A percentile compares a stretch with the other conserved stretches of the same genome.
These are phyloP conservation scores for Diaporthe eres DNA, from an alignment of 2,329 filamentous ascomycete species.

Conservation along the genomic window DNA sequence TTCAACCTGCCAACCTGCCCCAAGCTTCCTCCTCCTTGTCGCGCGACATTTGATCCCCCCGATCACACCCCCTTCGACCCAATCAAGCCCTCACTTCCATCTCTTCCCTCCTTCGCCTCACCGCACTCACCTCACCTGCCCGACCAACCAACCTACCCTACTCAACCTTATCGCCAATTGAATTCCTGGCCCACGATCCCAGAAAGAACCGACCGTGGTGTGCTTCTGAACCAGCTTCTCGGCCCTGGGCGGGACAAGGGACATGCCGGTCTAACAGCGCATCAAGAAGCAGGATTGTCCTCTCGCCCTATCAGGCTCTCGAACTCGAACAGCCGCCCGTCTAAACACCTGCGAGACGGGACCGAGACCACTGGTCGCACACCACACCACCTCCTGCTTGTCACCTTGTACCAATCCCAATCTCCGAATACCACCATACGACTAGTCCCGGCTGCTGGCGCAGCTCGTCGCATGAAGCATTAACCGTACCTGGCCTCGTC, in stretches of 20 bases:
- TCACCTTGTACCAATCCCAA: conserved; percentile 31
- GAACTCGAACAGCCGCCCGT: conserved; percentile 25
- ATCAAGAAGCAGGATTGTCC: conserved; percentile 3
- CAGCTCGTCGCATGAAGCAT: conserved; percentile 38
- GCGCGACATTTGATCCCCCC: not conserved
- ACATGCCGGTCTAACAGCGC: conserved; percentile 38
- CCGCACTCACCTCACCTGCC: not conserved
- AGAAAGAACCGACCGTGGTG: not conserved
- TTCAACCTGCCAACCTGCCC: conserved; percentile 12
- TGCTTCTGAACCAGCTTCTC: conserved; percentile 15
- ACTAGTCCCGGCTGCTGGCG: conserved; percentile 28
- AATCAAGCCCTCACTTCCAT: conserved; percentile 29
- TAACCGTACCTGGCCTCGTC: conserved; percentile 40
- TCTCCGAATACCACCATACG: conserved; percentile 17
- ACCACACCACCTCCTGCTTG: conserved; percentile 27
- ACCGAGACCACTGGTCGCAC: conserved; percentile 37
- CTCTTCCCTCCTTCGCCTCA: not conserved
- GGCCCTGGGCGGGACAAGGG: conserved; percentile 24
- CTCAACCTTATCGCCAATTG: conserved; percentile 19
- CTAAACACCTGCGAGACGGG: conserved; percentile 37
- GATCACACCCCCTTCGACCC: conserved; percentile 16
- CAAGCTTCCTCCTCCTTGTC: conserved; percentile 15
- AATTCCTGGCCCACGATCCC: not conserved
- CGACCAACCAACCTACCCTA: not conserved
- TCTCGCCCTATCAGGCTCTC: conserved; percentile 33